Base-by-base conservation (phyloP, 768 basidiomycete species). In the Austroboletus eburneus region DNA sequence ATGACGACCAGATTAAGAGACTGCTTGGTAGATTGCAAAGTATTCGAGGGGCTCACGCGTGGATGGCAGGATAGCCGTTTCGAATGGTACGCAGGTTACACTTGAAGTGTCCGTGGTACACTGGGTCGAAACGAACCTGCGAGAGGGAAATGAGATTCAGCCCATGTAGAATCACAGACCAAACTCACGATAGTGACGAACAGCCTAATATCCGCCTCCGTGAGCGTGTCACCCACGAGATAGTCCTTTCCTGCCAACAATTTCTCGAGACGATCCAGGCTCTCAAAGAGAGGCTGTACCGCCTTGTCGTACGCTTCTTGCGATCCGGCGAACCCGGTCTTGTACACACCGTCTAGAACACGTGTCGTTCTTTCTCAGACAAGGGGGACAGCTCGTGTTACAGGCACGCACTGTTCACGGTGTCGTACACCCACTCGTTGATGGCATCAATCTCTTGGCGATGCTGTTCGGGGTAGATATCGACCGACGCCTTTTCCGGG, bases 41-140 rank as follows among this genome's bases (percentile, higher is more conserved):
- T 10, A 27, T 30, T 21, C 12, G 39, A 22, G 14, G 7, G 46
- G 30, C 53, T 52, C 24, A 59, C 81, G 63, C 62, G 69, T 97
- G 78, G 40, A 96, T 78, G 39, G 81, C 77, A 17, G 94, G 93
- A 66, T 93, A 98, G 6, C 87, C 87, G 58, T 82, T 72, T 20
- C 94, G 89, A 61, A 96, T 88, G 35, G 78, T 82, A 24, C 85
- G 81, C 53, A 91, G 63, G 72, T 95, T 93, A 71, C 91, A 94
- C 57, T 97, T 97, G 78, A 98, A 98, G 63, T 92, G 90, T 0
- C 85, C 81, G 39, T 86, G 77, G 66, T 98, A 97, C 14, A 87
- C 94, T 1, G 85, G 83, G 57, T 95, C 92, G 67, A 93, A 94
- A 29, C 91, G 89, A 50, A 91, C 70, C 87, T 90, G 44, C 25